A percentile compares a stretch with the other conserved stretches of the same genome.
Conservation (phyloP, 2,329 filamentous ascomycete genomes). For the Pseudonectria buxi region DNA sequence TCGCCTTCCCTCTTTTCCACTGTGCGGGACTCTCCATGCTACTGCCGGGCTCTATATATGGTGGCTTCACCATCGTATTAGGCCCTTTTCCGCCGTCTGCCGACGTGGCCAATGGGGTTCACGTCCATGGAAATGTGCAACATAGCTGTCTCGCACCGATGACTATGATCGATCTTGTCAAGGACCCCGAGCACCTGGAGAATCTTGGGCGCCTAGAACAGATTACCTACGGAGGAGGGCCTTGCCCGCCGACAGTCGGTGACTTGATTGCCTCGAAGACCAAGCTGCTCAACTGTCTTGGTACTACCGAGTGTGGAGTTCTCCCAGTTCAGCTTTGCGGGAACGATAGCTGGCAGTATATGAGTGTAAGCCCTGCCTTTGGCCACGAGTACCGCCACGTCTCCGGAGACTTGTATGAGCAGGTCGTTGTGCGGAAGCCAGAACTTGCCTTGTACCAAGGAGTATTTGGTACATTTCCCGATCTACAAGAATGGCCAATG, state of each 20-base stretch:
- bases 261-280: slow-evolving; percentile 22
- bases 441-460: slow-evolving; percentile 22
- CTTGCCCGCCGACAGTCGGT: slow-evolving; percentile 20
- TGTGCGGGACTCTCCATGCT: slow-evolving; percentile 7
- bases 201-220: slow-evolving; percentile 14
- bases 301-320: slow-evolving; percentile 25
- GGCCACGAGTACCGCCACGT: slow-evolving; percentile 16
- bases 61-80: slow-evolving; percentile 17
- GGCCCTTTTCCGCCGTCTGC: slow-evolving; percentile 19
- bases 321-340: slow-evolving; percentile 14
- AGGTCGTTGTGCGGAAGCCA: slow-evolving; percentile 24
- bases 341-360: slow-evolving; percentile 25
- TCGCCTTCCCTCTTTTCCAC: slow-evolving; percentile 11
- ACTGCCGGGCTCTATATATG: slow-evolving; percentile 14
- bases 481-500: slow-evolving; percentile 34
- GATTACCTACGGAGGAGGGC: slow-evolving; percentile 24
- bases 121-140: slow-evolving; percentile 10
- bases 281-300: slow-evolving; percentile 19
- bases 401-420: slow-evolving; percentile 24
- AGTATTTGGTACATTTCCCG: slow-evolving; percentile 36
- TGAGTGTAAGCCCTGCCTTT: slow-evolving; percentile 15
- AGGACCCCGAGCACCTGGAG: slow-evolving; percentile 8
- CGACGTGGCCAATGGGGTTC: slow-evolving; percentile 6
- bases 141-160: slow-evolving; percentile 10
- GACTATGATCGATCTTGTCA: slow-evolving; percentile 15